Percentiles rank a stretch among this genome's conserved stretches.
Evolutionary conservation across 75 land plant genomes (phyloP).

Genomic region (Pinus albicaulis): DNA sequence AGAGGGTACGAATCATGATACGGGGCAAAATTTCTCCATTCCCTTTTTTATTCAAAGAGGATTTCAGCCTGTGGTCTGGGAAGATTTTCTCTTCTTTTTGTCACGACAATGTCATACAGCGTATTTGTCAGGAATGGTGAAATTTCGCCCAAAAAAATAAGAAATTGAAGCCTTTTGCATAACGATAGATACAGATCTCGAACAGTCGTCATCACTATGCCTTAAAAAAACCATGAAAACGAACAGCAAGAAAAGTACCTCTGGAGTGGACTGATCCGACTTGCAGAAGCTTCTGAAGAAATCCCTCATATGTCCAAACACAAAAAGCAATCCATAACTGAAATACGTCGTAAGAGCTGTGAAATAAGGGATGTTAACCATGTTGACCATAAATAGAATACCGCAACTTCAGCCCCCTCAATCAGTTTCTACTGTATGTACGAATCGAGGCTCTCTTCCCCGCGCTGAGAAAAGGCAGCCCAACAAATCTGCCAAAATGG

Average conservation of each 20-base stretch:
- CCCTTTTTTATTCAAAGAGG: background rate
- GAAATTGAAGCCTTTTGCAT: too few species aligned
- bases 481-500: too few species aligned
- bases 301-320: constrained; percentile 81
- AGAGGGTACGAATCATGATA: background rate
- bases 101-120: too few species aligned
- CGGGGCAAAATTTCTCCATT: background rate
- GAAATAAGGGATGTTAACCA: constrained; percentile 72
- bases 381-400: constrained; percentile 2
- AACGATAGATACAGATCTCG: background rate
- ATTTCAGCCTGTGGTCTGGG: background rate
- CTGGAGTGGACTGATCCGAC: constrained; percentile 10
- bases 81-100: background rate
- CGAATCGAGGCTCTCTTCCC: too few species aligned
- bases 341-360: constrained; percentile 82
- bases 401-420: background rate
- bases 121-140: too few species aligned
- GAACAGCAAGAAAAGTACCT: background rate
- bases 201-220: background rate
- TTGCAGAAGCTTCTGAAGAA: constrained; percentile 61
- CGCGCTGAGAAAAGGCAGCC: too few species aligned
- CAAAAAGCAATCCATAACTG: constrained; percentile 88
- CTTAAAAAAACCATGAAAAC: background rate
- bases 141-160: too few species aligned
- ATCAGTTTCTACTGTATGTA: too few species aligned